A percentile compares a stretch with the other conserved stretches of the same genome.
These are phyloP conservation scores for Ceratocystis colombiana DNA, from an alignment of 2,329 filamentous ascomycete genomes.

Conservation along the genomic window DNA sequence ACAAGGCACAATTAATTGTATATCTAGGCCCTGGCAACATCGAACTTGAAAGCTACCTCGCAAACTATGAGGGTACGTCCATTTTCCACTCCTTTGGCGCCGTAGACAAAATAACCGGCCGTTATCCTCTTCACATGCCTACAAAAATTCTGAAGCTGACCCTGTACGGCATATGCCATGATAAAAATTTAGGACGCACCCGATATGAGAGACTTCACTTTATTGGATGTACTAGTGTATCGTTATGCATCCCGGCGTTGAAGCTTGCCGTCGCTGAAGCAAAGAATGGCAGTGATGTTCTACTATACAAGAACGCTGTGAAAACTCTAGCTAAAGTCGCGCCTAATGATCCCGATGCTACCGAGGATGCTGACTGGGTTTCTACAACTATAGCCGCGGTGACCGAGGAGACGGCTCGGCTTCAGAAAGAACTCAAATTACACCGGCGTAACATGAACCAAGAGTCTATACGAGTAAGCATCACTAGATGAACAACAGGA, in stretches of 20 bases:
- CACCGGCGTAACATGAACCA: slow-evolving; percentile 98
- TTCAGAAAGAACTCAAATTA: slow-evolving; percentile 75
- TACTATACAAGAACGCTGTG: slow-evolving; percentile 59
- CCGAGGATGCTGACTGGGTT: slow-evolving; percentile 65
- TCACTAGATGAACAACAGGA: too few relatives aligned
- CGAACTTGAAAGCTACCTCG: slow-evolving; percentile 81
- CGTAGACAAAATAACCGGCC: not conserved
- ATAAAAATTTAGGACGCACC: slow-evolving; percentile 53
- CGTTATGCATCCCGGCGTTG: slow-evolving; percentile 69
- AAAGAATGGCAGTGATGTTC: slow-evolving; percentile 63
- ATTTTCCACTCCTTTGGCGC: not conserved
- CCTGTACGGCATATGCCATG: not conserved
- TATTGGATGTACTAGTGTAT: slow-evolving; percentile 68
- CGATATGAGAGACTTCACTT: slow-evolving; percentile 69
- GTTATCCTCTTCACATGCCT: too few relatives aligned
- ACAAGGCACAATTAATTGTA: slow-evolving; percentile 23
- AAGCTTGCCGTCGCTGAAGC: slow-evolving; percentile 67
- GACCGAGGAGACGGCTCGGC: slow-evolving; percentile 57
- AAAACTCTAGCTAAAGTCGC: slow-evolving; percentile 53
- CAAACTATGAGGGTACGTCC: slow-evolving; percentile 71
- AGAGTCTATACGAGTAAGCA: slow-evolving; percentile 32
- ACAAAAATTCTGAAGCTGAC: not conserved
- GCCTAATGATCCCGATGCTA: slow-evolving; percentile 58
- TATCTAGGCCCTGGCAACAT: slow-evolving; percentile 66
- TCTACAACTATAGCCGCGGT: slow-evolving; percentile 56